Base-by-base conservation (phyloP, 2,329 filamentous ascomycete species). In the Neurospora sp. region DNA sequence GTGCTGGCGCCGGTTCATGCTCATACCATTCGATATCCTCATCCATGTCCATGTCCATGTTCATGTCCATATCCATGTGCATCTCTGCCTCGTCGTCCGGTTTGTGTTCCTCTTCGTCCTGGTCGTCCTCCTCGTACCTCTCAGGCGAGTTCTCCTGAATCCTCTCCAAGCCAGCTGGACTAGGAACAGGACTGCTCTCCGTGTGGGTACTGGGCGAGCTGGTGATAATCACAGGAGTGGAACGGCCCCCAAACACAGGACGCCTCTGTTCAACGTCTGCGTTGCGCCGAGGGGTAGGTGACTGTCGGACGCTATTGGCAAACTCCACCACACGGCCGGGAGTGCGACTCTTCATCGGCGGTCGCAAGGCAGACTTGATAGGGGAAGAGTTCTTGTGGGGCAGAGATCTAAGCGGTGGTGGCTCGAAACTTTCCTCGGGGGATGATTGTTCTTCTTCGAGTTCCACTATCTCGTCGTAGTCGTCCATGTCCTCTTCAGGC, bases 241-340 rank as follows among this genome's bases (percentile, higher is more conserved):
- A 33, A 17, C 52, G 23, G 0, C 8, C 28, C 6, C 52, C 52
- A 4, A 62, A 62, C 8, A 62, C 52, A 62, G 28, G 52, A n/a
- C 52, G 52, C 15, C 69, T 72, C 67, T 70, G 52, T 6, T 71
- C 67, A 4, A 68, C 66, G 43, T 46, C 68, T 52, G 43, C 71
- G 68, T 8, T 75, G 74, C 4, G 73, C 70, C 4, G 72, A 74
- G 3, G 71, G 72, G 73, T 80, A 76, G 2, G 79, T 80, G 72
- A 84, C 82, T 10, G 82, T 80, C 1, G 76, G 1, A 83, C 82
- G 75, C 81, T 85, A 76, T 82, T 84, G 0, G 83, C 84, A 72
- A 88, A 88, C 70, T 87, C 85, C 15, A 89, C 87, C 0, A 88
- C 84, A 0, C 85, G 83, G 4, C 87, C 87, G 0, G 85, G 85